Evolutionary conservation across 179 eudicot genomes (phyloP), one percentile per base, ranked within the genome.

Genomic region (Drosera spatulata): DNA sequence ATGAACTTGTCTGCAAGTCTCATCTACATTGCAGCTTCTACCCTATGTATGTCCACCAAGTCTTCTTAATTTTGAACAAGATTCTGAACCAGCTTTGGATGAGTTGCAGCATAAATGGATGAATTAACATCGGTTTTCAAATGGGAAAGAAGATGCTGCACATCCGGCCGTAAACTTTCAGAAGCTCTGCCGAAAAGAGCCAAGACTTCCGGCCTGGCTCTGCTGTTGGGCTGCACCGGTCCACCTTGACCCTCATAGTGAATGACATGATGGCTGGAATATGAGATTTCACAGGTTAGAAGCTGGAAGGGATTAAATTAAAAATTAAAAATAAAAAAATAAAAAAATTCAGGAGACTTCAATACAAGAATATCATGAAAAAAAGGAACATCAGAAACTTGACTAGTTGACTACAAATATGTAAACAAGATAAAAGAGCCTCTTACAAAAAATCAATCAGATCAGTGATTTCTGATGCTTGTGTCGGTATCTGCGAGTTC

Each of bases 171-270:
- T 33, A 91, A 79, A 69, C 60, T 84, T 66, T 91, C 96, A 9
- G 79, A 66, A 7, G 88, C 91, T 66, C 82, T 74, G 52, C 84
- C 85, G 42, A 78, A 80, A 59, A 88, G 78, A 48, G 78, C 80
- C 73, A 91, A 77, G 46, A 88, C 83, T 49, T 91, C 98, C 2
- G 79, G 67, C 69, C 88, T 76, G 9, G 96, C 84, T 71, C 82
- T 91, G 79, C 96, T 88, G 68, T 80, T 83, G 13, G 88, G 50
- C 72, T 87, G 94, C 72, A 91, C 97, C 2, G 97, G 94, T 12
- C 97, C 97, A 39, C 96, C 88, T 59, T 91, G 97, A 56, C 98
- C 98, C 74, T 91, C 98, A 52, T 85, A 91, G 60, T 88, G 98
- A 44, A 88, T 75, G 50, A 82, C 70, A 64, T 91, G 96, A 80